These are phyloP conservation scores for Globisporangium iwayamae DNA, from an alignment of 352 stramenopile genomes.

Conservation along the genomic window DNA sequence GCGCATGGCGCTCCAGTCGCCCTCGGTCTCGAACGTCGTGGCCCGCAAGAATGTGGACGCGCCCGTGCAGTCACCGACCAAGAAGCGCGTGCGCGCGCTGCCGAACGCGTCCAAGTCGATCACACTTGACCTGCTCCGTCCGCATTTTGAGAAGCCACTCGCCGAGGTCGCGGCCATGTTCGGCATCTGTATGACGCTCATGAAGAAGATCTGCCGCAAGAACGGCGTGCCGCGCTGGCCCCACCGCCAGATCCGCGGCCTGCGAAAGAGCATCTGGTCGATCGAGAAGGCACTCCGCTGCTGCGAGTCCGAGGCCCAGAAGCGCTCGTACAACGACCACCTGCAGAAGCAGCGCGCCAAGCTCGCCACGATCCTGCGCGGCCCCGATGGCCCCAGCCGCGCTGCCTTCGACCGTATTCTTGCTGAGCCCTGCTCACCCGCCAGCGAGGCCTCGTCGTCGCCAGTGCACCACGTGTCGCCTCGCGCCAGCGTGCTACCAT, in stretches of 20 bases:
- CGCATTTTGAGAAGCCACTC: constrained; percentile 75
- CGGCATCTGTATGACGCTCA: constrained; percentile 80
- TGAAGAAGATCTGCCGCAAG: constrained; percentile 85
- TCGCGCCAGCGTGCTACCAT: constrained; percentile 9
- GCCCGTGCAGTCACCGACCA: constrained; percentile 35
- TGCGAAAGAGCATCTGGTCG: constrained; percentile 77
- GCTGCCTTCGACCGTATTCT: constrained; percentile 62
- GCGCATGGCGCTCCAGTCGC: constrained; percentile 18
- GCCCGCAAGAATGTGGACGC: constrained; percentile 7
- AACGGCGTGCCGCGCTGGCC: constrained; percentile 72
- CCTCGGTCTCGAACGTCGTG: constrained; percentile 13
- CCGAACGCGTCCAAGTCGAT: constrained; percentile 79
- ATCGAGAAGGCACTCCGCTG: constrained; percentile 73
- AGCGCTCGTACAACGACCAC: constrained; percentile 68
- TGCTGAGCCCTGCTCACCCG: constrained; percentile 55
- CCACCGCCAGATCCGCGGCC: constrained; percentile 66
- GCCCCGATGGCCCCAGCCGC: constrained; percentile 46
- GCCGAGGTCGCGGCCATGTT: constrained; percentile 71
- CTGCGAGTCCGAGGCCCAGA: constrained; percentile 60
- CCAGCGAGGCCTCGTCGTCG: constrained; percentile 36
- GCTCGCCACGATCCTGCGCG: constrained; percentile 61
- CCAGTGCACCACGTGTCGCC: constrained; percentile 14
- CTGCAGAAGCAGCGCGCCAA: constrained; percentile 71
- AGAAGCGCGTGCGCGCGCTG: constrained; percentile 70
- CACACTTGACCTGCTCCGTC: constrained; percentile 63